Evolutionary conservation across 805 yeast genomes (phyloP).

Genomic region (Myxozyma geophila): DNA sequence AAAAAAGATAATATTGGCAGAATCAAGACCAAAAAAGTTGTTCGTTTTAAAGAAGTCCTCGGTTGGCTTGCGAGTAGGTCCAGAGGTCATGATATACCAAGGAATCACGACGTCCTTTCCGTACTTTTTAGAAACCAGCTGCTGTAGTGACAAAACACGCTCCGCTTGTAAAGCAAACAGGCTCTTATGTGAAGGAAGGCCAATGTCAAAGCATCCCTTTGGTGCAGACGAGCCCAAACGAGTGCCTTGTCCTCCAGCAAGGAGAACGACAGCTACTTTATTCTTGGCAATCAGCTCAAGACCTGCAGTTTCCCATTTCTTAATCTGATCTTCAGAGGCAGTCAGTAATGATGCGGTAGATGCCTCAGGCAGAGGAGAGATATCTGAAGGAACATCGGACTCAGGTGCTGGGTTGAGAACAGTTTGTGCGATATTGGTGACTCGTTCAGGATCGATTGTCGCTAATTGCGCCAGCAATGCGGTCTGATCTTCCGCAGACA

Average conservation of each 20-base stretch:
- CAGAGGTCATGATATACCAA: constrained; percentile 96
- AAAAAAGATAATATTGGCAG: constrained; percentile 71
- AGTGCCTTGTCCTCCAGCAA: constrained; percentile 99
- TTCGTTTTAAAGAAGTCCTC: constrained; percentile 67
- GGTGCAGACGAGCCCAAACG: constrained; percentile 88
- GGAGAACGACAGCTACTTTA: constrained; percentile 83
- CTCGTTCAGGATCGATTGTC: constrained; percentile 46
- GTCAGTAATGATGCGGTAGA: constrained; percentile 41
- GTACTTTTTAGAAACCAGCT: constrained; percentile 51
- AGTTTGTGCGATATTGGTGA: constrained; percentile 42
- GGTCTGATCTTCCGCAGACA: constrained; percentile 39
- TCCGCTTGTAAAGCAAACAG: constrained; percentile 94
- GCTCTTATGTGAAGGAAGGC: constrained; percentile 80
- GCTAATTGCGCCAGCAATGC: constrained; percentile 45
- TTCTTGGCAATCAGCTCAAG: constrained; percentile 66
- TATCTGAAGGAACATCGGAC: neutral
- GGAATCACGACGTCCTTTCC: constrained; percentile 51
- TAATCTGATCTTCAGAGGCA: constrained; percentile 43
- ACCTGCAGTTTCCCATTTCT: constrained; percentile 59
- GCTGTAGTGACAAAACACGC: constrained; percentile 67
- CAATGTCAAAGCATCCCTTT: constrained; percentile 91
- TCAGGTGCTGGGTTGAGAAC: constrained; percentile 34
- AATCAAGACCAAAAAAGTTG: constrained; percentile 70
- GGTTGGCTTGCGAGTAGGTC: constrained; percentile 78
- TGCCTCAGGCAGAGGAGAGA: constrained; percentile 36